These are phyloP conservation scores for Penicillium occitanis DNA, from an alignment of 2,329 filamentous ascomycete genomes.

Conservation along the genomic window DNA sequence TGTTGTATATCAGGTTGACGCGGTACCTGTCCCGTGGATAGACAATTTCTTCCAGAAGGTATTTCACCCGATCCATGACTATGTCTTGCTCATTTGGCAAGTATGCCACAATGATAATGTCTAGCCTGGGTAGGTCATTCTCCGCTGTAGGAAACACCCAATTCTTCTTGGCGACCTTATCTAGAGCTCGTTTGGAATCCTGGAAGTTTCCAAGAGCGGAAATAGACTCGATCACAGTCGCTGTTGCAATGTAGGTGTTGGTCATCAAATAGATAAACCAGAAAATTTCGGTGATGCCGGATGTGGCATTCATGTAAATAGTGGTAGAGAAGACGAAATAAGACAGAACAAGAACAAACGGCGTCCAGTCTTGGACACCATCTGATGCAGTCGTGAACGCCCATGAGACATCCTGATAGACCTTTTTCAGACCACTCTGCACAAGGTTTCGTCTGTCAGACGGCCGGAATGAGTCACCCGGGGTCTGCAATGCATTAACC, in stretches of 20 bases:
- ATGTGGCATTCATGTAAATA: constrained; percentile 43
- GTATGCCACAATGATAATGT: constrained; percentile 52
- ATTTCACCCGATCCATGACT: constrained; percentile 49
- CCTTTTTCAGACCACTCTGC: constrained; percentile 15
- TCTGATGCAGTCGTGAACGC: constrained; percentile 19
- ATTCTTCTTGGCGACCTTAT: constrained; percentile 39
- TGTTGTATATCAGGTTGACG: constrained; percentile 53
- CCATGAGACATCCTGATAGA: constrained; percentile 19
- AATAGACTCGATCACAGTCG: constrained; percentile 45
- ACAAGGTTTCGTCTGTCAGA: constrained; percentile 14
- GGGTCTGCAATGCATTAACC: constrained; percentile 2
- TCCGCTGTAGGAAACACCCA: constrained; percentile 47
- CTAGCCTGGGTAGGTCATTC: constrained; percentile 44
- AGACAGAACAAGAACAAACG: constrained; percentile 42
- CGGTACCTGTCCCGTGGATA: constrained; percentile 50
- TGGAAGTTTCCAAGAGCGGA: constrained; percentile 40
- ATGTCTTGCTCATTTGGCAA: constrained; percentile 54
- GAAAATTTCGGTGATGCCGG: constrained; percentile 40
- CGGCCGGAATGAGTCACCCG: not conserved
- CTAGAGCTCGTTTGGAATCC: constrained; percentile 39
- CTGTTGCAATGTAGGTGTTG: constrained; percentile 47
- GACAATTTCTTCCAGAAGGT: constrained; percentile 48
- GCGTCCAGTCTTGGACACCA: constrained; percentile 40
- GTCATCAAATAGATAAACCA: constrained; percentile 48
- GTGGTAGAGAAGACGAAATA: constrained; percentile 46